Evolutionary conservation across 495 filamentous ascomycete species (phyloP), one percentile per base, ranked within the genome.

Genomic region (Xylaria grammica): DNA sequence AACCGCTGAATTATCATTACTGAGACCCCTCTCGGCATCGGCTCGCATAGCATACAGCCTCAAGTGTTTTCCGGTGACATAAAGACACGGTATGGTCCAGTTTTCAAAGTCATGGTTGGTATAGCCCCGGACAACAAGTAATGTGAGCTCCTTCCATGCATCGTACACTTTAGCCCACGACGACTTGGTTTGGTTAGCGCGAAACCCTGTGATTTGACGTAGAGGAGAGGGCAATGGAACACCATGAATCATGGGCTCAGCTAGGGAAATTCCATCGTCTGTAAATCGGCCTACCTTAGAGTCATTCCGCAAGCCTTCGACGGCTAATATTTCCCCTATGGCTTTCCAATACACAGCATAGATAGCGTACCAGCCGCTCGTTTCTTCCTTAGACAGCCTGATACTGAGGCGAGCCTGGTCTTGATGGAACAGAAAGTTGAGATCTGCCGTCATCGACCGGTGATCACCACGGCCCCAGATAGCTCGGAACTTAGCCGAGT

Each of bases 71-170:
- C 91, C 92, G 7, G 87, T 86, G 11, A 87, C 84, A 67, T 97
- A 97, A 60, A 99, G 80, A 73, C 91, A 94, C 17, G 94, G 92
- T 42, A 97, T 79, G 0, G 92, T 93, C 93, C 93, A 98, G 20
- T 90, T 87, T 36, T 89, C 86, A 69, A 97, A 89, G 4, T 84
- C 82, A 38, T 80, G 76, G 57, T 80, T 87, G 10, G 83, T 85
- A 74, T 96, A 97, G 3, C 90, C 91, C 52, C 89, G 82, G n/a
- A 91, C 86, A 32, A 96, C 71, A 9, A 77, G 73, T 65, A 88
- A 88, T 46, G 89, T 78, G 55, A 96, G 65, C 8, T 92, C 90
- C 69, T 90, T 94, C 94, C 94, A 97, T 8, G 86, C 79, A 46
- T 91, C 88, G 73, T 96, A 98, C 0, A 93, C 90, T 38, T 82